phyloP scores from a whole-genome alignment of 2,329 filamentous ascomycete species.

The Neonectria magnoliae region DNA sequence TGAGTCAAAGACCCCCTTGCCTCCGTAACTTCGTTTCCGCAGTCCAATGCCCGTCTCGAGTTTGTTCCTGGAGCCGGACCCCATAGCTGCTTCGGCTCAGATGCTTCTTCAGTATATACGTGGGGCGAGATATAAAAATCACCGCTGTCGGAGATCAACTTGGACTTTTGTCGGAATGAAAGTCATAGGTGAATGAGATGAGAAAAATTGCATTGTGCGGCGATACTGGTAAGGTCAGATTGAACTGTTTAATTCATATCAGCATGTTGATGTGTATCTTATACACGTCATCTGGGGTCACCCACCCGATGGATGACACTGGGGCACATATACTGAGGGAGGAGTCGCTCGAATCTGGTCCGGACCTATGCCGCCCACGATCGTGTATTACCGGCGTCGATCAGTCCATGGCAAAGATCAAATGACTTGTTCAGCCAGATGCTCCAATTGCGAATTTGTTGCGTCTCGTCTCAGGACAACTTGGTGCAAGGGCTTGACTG shows the following conservation, averaged over 20 bases:
- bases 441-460: constrained; percentile 34
- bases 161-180: constrained; percentile 36
- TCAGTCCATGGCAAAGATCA: constrained; percentile 32
- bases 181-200: constrained; percentile 40
- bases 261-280: constrained; percentile 23
- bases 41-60: constrained; percentile 34
- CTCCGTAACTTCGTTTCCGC: constrained; percentile 36
- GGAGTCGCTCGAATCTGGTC: constrained; percentile 17
- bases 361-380: constrained; percentile 17
- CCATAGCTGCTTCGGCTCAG: constrained; percentile 40
- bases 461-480: constrained; percentile 20
- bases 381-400: constrained; percentile 18
- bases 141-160: constrained; percentile 36
- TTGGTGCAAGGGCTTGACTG: constrained; percentile 36
- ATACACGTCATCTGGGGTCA: constrained; percentile 19
- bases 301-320: constrained; percentile 25
- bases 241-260: constrained; percentile 21
- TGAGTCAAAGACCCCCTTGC: constrained; percentile 38
- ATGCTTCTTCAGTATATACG: constrained; percentile 25
- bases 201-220: constrained; percentile 40
- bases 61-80: constrained; percentile 35
- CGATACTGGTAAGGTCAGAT: constrained; percentile 12
- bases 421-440: constrained; percentile 24
- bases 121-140: constrained; percentile 30
- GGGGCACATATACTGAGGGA: constrained; percentile 25